These are phyloP conservation scores for Xylaria sp. DNA, from an alignment of 2,329 filamentous ascomycete genomes.

Conservation along the genomic window DNA sequence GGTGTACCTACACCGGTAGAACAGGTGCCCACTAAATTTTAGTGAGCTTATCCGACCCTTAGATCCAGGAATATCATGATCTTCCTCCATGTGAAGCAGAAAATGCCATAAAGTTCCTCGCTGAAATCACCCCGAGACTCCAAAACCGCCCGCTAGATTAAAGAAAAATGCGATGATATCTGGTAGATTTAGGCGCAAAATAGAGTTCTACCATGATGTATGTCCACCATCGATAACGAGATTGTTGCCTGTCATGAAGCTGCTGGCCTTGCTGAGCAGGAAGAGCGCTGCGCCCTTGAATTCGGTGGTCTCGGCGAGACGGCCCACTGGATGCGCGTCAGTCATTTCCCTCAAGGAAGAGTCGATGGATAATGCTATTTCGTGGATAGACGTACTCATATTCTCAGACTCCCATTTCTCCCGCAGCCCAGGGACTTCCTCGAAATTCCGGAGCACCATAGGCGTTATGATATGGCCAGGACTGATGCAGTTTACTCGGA, in stretches of 20 bases:
- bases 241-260: constrained; percentile 62
- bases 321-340: constrained; percentile 56
- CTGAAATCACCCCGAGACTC: constrained; percentile 1
- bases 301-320: constrained; percentile 67
- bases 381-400: constrained; percentile 60
- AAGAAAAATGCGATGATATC: neutral
- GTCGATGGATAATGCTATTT: neutral
- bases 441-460: constrained; percentile 78
- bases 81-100: neutral
- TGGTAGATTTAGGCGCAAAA: neutral
- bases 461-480: constrained; percentile 76
- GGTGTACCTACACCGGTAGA: neutral
- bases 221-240: constrained; percentile 42
- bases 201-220: constrained; percentile 34
- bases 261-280: constrained; percentile 70
- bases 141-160: neutral
- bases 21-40: neutral
- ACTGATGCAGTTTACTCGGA: constrained; percentile 76
- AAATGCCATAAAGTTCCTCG: constrained; percentile 4
- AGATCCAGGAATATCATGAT: neutral
- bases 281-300: constrained; percentile 72
- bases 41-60: neutral
- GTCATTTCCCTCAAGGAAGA: neutral
- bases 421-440: constrained; percentile 70
- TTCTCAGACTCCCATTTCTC: constrained; percentile 76